These are phyloP conservation scores for Dipsacomyces acuminosporus DNA, from an alignment of 371 early-diverging fungal genomes.

Conservation along the genomic window DNA sequence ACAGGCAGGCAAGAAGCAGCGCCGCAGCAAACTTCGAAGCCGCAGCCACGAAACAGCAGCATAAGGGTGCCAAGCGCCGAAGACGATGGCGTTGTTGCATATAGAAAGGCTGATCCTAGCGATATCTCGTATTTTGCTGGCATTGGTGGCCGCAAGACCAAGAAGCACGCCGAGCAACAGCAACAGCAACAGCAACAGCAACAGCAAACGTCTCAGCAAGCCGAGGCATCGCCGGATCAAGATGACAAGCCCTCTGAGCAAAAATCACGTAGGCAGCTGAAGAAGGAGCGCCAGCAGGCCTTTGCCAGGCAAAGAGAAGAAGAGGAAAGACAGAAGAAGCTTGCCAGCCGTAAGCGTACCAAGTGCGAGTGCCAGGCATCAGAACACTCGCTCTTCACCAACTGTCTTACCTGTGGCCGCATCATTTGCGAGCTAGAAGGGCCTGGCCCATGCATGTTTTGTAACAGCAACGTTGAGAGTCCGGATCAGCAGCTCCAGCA, in stretches of 20 bases:
- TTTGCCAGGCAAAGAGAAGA: conserved; percentile 7
- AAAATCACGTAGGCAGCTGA: conserved; percentile 30
- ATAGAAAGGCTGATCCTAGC: neutral
- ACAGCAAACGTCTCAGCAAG: no score
- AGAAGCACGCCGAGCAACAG: neutral
- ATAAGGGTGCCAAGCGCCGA: neutral
- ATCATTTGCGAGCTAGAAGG: conserved; percentile 82
- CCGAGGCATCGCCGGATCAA: no score
- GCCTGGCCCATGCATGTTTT: conserved; percentile 79
- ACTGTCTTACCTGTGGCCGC: conserved; percentile 85
- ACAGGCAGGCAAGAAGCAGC: neutral
- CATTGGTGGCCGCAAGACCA: neutral
- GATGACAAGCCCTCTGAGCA: conserved; percentile 1
- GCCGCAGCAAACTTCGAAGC: neutral
- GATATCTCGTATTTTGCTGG: conserved; percentile 1
- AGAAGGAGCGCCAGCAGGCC: conserved; percentile 18
- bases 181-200: neutral
- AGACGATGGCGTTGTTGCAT: neutral
- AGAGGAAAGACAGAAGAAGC: conserved; percentile 9
- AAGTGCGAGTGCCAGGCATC: conserved; percentile 56
- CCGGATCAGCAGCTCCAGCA: conserved; percentile 57
- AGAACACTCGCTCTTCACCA: conserved; percentile 73
- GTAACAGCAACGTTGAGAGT: conserved; percentile 67
- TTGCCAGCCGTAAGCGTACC: conserved; percentile 24
- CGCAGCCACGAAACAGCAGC: neutral